Percentiles rank a stretch among this genome's conserved stretches.
These are phyloP conservation scores for Rhexocercosporidium sp. DNA, from an alignment of 2,329 filamentous ascomycete genomes.

Conservation along the genomic window DNA sequence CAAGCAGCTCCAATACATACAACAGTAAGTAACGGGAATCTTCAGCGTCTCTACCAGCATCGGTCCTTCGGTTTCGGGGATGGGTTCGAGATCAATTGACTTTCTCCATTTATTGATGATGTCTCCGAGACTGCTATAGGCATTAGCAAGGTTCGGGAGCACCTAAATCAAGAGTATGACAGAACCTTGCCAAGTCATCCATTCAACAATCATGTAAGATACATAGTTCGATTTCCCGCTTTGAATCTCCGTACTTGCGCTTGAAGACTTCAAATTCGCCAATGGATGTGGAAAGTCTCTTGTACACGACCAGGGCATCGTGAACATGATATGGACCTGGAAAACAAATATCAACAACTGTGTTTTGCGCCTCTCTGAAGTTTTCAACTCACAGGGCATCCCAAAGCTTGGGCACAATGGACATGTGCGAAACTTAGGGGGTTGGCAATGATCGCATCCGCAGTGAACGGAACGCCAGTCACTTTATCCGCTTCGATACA, in stretches of 20 bases:
- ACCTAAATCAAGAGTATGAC: not conserved
- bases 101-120: conserved; percentile 17
- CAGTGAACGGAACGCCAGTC: conserved; percentile 32
- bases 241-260: conserved; percentile 41
- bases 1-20: too few relatives aligned
- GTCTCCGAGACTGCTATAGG: conserved; percentile 3
- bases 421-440: conserved; percentile 39
- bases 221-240: conserved; percentile 47
- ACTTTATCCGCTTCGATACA: conserved; percentile 65
- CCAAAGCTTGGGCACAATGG: conserved; percentile 33
- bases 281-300: conserved; percentile 45
- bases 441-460: conserved; percentile 39
- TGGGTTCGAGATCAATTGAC: conserved; percentile 22
- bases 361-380: not conserved
- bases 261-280: conserved; percentile 49
- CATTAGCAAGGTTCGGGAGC: not conserved
- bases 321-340: conserved; percentile 27
- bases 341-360: not conserved
- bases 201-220: conserved; percentile 53
- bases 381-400: conserved; percentile 65
- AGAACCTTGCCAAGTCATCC: conserved; percentile 56
- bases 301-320: conserved; percentile 35
- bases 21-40: conserved; percentile 28
- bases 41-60: conserved; percentile 22
- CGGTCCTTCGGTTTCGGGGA: conserved; percentile 45